phyloP scores from a whole-genome alignment of 805 yeast genomes.

The Hemisphaericaspora nanyangensis region DNA sequence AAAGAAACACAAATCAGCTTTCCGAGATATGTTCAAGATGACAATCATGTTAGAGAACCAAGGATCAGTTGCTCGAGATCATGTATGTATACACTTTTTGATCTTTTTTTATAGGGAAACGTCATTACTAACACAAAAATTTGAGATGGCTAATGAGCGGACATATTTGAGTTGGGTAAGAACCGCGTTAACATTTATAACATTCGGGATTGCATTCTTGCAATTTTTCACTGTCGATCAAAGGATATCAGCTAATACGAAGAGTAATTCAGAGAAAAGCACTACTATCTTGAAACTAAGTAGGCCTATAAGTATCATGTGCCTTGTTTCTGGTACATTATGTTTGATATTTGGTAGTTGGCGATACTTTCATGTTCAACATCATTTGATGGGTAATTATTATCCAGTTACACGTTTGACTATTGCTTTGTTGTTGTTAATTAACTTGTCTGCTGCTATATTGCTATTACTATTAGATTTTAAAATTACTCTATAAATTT shows the following conservation, averaged over 20 bases:
- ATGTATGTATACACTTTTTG: conserved; percentile 23
- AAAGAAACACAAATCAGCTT: neutral
- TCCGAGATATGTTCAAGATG: neutral
- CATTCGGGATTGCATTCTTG: conserved; percentile 19
- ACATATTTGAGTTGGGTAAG: conserved; percentile 30
- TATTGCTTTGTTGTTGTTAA: conserved; percentile 14
- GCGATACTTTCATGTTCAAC: conserved; percentile 25
- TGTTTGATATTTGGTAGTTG: conserved; percentile 18
- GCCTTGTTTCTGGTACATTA: conserved; percentile 15
- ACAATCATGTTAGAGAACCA: conserved; percentile 20
- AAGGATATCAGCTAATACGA: neutral
- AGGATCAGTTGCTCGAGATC: conserved; percentile 38
- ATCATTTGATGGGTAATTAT: conserved; percentile 13
- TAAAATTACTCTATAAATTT: conserved; percentile 6
- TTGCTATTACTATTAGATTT: conserved; percentile 18
- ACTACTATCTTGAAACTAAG: neutral
- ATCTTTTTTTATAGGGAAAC: no score
- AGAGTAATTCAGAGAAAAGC: no score
- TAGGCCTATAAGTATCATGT: conserved; percentile 15
- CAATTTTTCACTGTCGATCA: conserved; percentile 22
- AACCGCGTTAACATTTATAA: conserved; percentile 19
- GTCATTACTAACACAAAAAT: no score
- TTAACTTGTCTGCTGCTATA: conserved; percentile 16
- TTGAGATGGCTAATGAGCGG: conserved; percentile 31
- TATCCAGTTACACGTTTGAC: conserved; percentile 23